A percentile compares a stretch with the other conserved stretches of the same genome.
phyloP scores from a whole-genome alignment of 73 alveolate species.

The Paramecium bursaria region DNA sequence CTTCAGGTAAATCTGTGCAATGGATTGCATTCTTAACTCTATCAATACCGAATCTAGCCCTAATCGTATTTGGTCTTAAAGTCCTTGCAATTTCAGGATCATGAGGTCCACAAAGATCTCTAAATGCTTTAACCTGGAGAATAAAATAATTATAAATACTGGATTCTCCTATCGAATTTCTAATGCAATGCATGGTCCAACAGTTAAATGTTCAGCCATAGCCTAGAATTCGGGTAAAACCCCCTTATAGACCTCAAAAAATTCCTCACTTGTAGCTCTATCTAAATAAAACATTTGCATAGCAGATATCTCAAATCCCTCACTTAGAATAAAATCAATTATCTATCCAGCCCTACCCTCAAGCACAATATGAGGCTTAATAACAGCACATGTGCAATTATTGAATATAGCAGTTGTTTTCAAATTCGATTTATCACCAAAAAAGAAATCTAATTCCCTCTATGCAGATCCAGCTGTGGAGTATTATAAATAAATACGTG shows the following conservation, averaged over 20 bases:
- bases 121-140: constrained; percentile 75
- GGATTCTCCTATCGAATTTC: constrained; percentile 97
- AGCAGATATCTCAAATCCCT: constrained; percentile 98
- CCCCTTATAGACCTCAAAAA: constrained; percentile 97
- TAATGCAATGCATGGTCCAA: constrained; percentile 95
- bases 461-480: constrained; percentile 82
- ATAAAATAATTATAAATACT: constrained; percentile 57
- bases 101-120: constrained; percentile 96
- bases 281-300: constrained; percentile 91
- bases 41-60: constrained; percentile 97
- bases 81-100: constrained; percentile 98
- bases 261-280: constrained; percentile 94
- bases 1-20: constrained; percentile 98
- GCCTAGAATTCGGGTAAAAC: constrained; percentile 97
- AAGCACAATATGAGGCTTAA: constrained; percentile 93
- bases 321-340: constrained; percentile 89
- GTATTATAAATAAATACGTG: constrained; percentile 56
- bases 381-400: constrained; percentile 93
- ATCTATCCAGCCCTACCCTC: constrained; percentile 93
- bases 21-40: constrained; percentile 97
- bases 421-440: constrained; percentile 76
- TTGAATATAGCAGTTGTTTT: constrained; percentile 85
- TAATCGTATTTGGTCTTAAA: constrained; percentile 94
- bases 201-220: constrained; percentile 89
- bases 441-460: constrained; percentile 92